These are phyloP conservation scores for Thecaphora frezii DNA, from an alignment of 1,284 basidiomycete genomes.

Conservation along the genomic window DNA sequence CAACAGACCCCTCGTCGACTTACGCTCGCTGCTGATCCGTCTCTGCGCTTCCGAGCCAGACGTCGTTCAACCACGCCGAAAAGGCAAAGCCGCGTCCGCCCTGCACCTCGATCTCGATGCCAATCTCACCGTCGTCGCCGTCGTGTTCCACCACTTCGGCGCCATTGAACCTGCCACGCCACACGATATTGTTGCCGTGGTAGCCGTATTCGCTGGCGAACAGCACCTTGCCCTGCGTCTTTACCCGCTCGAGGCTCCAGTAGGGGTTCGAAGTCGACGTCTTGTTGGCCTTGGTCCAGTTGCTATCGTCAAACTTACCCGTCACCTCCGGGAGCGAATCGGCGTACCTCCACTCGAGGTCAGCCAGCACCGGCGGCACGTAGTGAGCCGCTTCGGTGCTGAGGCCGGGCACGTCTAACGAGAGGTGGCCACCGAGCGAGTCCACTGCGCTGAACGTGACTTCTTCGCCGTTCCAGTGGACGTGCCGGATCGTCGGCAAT, in stretches of 20 bases:
- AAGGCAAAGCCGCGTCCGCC: slow-evolving; percentile 76
- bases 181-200: slow-evolving; percentile 70
- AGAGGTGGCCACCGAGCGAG: no score
- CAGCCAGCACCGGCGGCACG: slow-evolving; percentile 7
- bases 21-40: slow-evolving; percentile 8
- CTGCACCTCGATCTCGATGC: slow-evolving; percentile 72
- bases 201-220: slow-evolving; percentile 66
- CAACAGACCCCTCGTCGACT: not conserved
- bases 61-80: slow-evolving; percentile 75
- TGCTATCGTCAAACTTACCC: slow-evolving; percentile 64
- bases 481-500: slow-evolving; percentile 10
- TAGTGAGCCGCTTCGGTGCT: slow-evolving; percentile 5
- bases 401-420: slow-evolving; percentile 9
- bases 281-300: slow-evolving; percentile 68
- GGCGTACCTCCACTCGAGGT: slow-evolving; percentile 68
- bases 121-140: slow-evolving; percentile 63
- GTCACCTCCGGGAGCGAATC: slow-evolving; percentile 73
- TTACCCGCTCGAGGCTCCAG: slow-evolving; percentile 64
- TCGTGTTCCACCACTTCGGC: not conserved
- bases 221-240: slow-evolving; percentile 65
- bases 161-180: slow-evolving; percentile 72
- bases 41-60: slow-evolving; percentile 68
- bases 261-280: slow-evolving; percentile 71
- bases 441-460: slow-evolving; percentile 1
- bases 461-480: slow-evolving; percentile 22